Conservation (phyloP, 495 filamentous ascomycete genomes). For the Alectoria sarmentosa region DNA sequence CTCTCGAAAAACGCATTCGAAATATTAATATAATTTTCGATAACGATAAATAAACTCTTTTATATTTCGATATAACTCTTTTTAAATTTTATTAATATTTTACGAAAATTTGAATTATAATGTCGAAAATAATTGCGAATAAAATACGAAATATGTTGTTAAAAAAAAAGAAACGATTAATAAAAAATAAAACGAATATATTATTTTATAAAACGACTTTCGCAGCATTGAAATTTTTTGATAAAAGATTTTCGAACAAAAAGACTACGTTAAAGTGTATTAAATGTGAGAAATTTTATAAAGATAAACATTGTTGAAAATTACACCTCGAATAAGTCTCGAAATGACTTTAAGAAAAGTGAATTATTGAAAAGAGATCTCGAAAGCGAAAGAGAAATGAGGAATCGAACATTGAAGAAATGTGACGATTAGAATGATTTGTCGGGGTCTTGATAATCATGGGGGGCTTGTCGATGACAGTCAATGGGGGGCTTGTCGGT, state of each 20-base stretch:
- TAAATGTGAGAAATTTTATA: background rate
- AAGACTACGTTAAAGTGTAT: background rate
- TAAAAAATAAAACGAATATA: too few species aligned
- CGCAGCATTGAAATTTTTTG: background rate
- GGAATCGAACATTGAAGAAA: too few species aligned
- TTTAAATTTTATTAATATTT: background rate
- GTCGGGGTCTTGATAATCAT: too few species aligned
- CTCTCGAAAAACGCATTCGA: background rate
- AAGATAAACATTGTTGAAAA: background rate
- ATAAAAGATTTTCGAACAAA: background rate
- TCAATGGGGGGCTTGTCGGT: too few species aligned
- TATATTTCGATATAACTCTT: too few species aligned
- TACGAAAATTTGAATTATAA: background rate
- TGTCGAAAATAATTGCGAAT: background rate
- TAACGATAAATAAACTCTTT: too few species aligned
- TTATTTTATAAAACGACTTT: background rate
- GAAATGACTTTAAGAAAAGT: background rate
- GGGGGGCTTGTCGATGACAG: too few species aligned
- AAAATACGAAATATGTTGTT: background rate
- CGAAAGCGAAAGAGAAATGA: background rate
- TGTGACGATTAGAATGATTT: too few species aligned
- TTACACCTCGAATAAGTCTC: background rate
- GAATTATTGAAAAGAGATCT: background rate
- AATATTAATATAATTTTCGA: too few species aligned
- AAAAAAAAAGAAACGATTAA: background rate